These are phyloP conservation scores for Candida fluviatilis DNA, from an alignment of 805 yeast species.

Conservation along the genomic window DNA sequence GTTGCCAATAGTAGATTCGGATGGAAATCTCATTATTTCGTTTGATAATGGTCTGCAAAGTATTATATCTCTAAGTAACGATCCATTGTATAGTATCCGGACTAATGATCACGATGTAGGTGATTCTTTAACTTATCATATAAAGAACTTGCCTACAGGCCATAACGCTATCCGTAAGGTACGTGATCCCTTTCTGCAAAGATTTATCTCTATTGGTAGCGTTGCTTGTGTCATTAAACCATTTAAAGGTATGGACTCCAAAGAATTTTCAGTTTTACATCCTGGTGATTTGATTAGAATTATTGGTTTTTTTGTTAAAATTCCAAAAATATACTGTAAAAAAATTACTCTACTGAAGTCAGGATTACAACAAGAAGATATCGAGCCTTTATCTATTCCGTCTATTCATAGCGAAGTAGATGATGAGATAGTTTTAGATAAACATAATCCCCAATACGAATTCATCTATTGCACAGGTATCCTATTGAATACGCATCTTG, in stretches of 20 bases:
- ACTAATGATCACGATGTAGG: neutral
- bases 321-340: slow-evolving; percentile 5
- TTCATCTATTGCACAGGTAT: slow-evolving; percentile 27
- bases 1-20: neutral
- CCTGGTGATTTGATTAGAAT: slow-evolving; percentile 29
- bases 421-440: slow-evolving; percentile 8
- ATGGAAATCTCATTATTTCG: neutral
- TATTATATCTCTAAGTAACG: neutral
- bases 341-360: neutral
- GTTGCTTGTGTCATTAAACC: slow-evolving; percentile 31
- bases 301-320: slow-evolving; percentile 20
- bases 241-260: slow-evolving; percentile 14
- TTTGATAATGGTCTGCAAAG: neutral
- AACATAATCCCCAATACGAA: slow-evolving; percentile 13
- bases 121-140: slow-evolving; percentile 2
- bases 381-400: too few relatives aligned
- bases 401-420: too few relatives aligned
- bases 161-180: slow-evolving; percentile 18
- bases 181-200: slow-evolving; percentile 26
- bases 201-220: slow-evolving; percentile 22
- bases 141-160: slow-evolving; percentile 1
- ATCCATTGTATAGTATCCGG: neutral
- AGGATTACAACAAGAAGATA: too few relatives aligned
- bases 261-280: slow-evolving; percentile 20
- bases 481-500: slow-evolving; percentile 24